Percentiles rank a stretch among this genome's conserved stretches.
phyloP scores from a whole-genome alignment of 345 rosid genomes.

The Atalantia buxifolia region DNA sequence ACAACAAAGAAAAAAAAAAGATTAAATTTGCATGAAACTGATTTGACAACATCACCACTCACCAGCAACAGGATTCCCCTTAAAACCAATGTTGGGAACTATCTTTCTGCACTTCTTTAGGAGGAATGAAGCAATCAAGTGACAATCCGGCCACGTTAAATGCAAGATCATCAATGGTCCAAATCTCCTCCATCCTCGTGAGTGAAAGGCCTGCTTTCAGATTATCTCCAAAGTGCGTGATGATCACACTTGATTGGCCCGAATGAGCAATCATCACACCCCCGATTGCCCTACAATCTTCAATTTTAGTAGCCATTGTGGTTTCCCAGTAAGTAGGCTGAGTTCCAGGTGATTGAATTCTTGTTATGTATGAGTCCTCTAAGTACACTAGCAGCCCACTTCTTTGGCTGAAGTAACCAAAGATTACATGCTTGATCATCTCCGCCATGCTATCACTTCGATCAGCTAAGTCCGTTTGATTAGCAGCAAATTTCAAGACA shows the following conservation, averaged over 20 bases:
- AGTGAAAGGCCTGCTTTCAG: constrained; percentile 65
- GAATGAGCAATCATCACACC: constrained; percentile 86
- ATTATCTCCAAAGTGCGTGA: constrained; percentile 80
- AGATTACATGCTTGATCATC: constrained; percentile 84
- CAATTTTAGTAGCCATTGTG: constrained; percentile 66
- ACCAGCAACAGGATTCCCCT: too few relatives aligned
- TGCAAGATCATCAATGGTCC: constrained; percentile 85
- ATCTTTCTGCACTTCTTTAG: constrained; percentile 56
- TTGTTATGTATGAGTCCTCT: constrained; percentile 66
- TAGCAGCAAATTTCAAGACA: constrained; percentile 72
- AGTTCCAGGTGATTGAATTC: constrained; percentile 84
- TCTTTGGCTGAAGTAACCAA: constrained; percentile 92
- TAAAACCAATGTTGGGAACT: too few relatives aligned
- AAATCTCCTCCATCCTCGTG: constrained; percentile 79
- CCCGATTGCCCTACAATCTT: constrained; percentile 66
- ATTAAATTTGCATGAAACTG: too few relatives aligned
- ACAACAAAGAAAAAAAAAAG: too few relatives aligned
- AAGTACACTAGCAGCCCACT: constrained; percentile 69
- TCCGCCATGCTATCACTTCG: constrained; percentile 86
- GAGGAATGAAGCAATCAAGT: constrained; percentile 83
- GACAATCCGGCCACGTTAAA: constrained; percentile 83
- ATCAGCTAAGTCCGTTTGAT: constrained; percentile 61
- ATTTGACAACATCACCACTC: too few relatives aligned
- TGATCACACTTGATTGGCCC: constrained; percentile 67
- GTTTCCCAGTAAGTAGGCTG: constrained; percentile 93